These are phyloP conservation scores for Agrostemma githago DNA, from an alignment of 148 eudicot species.

Conservation along the genomic window DNA sequence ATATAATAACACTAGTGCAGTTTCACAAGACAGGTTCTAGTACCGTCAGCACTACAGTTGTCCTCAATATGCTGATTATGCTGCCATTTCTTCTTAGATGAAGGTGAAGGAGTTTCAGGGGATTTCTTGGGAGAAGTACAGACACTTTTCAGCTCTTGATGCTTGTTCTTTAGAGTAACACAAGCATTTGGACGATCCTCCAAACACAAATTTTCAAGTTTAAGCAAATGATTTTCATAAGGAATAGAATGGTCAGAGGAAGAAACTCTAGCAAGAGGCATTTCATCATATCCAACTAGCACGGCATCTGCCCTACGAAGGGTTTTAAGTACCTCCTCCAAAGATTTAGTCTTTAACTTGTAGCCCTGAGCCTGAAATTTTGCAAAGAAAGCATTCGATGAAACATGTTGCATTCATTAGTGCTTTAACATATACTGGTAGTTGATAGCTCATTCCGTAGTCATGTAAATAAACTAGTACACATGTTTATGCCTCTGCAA, in stretches of 20 bases:
- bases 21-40: background rate
- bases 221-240: conserved; percentile 2
- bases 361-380: conserved; percentile 70
- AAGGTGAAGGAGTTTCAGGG: conserved; percentile 20
- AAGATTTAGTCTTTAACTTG: conserved; percentile 48
- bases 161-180: conserved; percentile 4
- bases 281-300: conserved; percentile 82
- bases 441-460: background rate
- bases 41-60: conserved; percentile 18
- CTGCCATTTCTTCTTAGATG: conserved; percentile 21
- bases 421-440: background rate
- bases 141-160: conserved; percentile 17
- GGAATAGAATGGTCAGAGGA: conserved; percentile 22
- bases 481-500: background rate
- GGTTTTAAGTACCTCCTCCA: conserved; percentile 58
- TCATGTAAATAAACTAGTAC: background rate
- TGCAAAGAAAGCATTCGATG: conserved; percentile 3
- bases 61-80: conserved; percentile 15
- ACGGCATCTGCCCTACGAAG: conserved; percentile 49
- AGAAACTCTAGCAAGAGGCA: conserved; percentile 37
- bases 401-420: background rate
- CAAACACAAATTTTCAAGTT: conserved; percentile 27
- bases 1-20: background rate
- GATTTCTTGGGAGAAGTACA: conserved; percentile 14
- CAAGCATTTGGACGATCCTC: conserved; percentile 31